phyloP scores from a whole-genome alignment of 768 basidiomycete genomes.

The Rhodotorula taiwanensis region DNA sequence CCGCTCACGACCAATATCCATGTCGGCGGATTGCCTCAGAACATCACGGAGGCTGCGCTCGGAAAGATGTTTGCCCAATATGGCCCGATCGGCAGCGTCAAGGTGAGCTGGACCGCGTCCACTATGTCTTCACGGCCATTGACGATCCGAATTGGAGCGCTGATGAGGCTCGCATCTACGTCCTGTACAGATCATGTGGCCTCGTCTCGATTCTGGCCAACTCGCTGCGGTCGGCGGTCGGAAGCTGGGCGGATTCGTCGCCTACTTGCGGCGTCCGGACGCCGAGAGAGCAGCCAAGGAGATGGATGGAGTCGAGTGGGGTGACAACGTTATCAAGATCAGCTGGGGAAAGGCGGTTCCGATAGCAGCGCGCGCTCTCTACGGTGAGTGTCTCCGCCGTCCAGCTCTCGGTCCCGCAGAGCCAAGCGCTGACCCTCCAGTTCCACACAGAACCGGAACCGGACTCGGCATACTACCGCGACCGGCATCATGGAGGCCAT shows the following conservation, averaged over 20 bases:
- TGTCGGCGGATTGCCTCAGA: slow-evolving; percentile 82
- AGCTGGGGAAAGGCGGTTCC: slow-evolving; percentile 98
- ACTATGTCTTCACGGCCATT: background rate
- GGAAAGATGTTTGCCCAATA: slow-evolving; percentile 84
- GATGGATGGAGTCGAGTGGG: slow-evolving; percentile 91
- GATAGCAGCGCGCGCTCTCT: slow-evolving; percentile 57
- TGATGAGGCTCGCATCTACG: background rate
- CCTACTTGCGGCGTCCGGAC: slow-evolving; percentile 87
- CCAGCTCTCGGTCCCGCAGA: background rate
- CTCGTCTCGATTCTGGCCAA: slow-evolving; percentile 52
- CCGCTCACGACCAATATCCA: slow-evolving; percentile 89
- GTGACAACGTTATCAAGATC: slow-evolving; percentile 73
- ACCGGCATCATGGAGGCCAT: slow-evolving; percentile 46
- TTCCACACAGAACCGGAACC: slow-evolving; percentile 12
- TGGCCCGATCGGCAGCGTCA: slow-evolving; percentile 69
- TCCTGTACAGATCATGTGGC: slow-evolving; percentile 96
- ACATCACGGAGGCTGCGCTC: slow-evolving; percentile 75
- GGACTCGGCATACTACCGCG: slow-evolving; percentile 37
- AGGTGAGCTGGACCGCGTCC: slow-evolving; percentile 29
- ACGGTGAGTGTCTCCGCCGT: slow-evolving; percentile 17
- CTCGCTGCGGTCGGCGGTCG: slow-evolving; percentile 50
- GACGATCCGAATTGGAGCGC: no score
- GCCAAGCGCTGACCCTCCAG: background rate
- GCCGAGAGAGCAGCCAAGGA: slow-evolving; percentile 83
- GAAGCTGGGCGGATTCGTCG: slow-evolving; percentile 90